Evolutionary conservation across 176 grass and related monocot species (phyloP), one percentile per base, ranked within the genome.

Genomic region (Oryza brachyantha): DNA sequence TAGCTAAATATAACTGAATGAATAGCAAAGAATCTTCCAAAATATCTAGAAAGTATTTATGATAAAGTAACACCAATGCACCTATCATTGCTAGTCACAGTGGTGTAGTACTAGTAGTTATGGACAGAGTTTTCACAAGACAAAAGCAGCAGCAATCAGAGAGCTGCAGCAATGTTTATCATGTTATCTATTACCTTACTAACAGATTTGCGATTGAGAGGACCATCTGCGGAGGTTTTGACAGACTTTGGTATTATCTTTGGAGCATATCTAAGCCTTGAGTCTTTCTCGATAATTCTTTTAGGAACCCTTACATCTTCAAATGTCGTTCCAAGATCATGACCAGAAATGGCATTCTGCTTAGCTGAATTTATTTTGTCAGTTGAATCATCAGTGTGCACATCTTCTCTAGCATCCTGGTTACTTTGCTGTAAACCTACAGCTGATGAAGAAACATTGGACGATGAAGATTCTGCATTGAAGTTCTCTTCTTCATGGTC

Each of bases 151-250:
- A 72, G 21, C 17, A 26, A 46, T 64, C 14, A 50, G 69, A 66
- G 5, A 54, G 42, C 10, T 29, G 32, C 11, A 31, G 35, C n/a
- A 42, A 77, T 69, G 27, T 41, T 35, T 43, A 24, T 29, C 29
- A 40, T 34, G 8, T 17, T 70, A 46, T 71, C 1, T 29, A 73
- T 89, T 86, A 95, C 93, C 92, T 89, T 81, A 77, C 40, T 84
- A 85, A 69, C 58, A 83, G 84, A 66, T 59, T 41, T 65, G 26
- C 41, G 41, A 61, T 70, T 84, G 10, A 90, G 13, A 61, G 57
- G 46, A 24, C 77, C 83, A 64, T 78, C 75, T 8, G 77, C 32
- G 48, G 72, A 40, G 40, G 70, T 54, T 55, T 81, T 85, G 45
- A 80, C 29, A 10, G 67, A 86, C 72, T 84, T 89, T 8, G 88